Base-by-base conservation (phyloP, 345 rosid species). In the Reutealis trisperma region DNA sequence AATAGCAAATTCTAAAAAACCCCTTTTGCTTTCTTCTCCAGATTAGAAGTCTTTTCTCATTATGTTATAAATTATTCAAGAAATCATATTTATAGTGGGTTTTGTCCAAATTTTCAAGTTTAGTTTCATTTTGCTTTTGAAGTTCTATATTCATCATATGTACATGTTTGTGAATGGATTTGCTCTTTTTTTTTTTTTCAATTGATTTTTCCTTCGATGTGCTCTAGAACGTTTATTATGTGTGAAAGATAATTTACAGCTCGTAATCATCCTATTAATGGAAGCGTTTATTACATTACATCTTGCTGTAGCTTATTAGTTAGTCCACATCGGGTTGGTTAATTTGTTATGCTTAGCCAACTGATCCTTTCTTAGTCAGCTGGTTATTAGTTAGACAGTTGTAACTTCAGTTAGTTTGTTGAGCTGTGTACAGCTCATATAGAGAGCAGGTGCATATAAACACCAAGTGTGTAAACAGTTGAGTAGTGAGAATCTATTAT, bases 31-130 rank as follows among this genome's bases (percentile, higher is more conserved):
- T 51, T 30, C 37, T 71, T 34, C 34, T 71, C 67, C 82, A 85
- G 87, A 21, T 47, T 71, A 63, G 19, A 63, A 13, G 21, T 24
- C 63, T 59, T 70, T 12, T 65, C 60, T 12, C 59, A 10, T 25
- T 71, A 64, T 58, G 52, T 52, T 68, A 66, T 44, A 55, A 60
- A 19, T 42, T 45, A 51, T 63, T 73, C 79, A 9, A 62, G 52
- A 18, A 52, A 34, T 67, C 63, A 52, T 15, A 22, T 65, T 49
- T 41, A 47, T 12, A 69, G 51, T 68, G 76, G 73, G 30, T 58
- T 63, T n/a, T 59, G 34, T n/a, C 76, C 83, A 49, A 67, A 41
- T 44, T 55, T 79, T 55, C 83, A 68, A 76, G 85, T 83, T 83
- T 24, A 37, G 83, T 24, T 73, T 58, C 68, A 4, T n/a, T n/a